Conservation (phyloP, 441 rosid genomes). For the Pelargonium myrrhifolium region DNA sequence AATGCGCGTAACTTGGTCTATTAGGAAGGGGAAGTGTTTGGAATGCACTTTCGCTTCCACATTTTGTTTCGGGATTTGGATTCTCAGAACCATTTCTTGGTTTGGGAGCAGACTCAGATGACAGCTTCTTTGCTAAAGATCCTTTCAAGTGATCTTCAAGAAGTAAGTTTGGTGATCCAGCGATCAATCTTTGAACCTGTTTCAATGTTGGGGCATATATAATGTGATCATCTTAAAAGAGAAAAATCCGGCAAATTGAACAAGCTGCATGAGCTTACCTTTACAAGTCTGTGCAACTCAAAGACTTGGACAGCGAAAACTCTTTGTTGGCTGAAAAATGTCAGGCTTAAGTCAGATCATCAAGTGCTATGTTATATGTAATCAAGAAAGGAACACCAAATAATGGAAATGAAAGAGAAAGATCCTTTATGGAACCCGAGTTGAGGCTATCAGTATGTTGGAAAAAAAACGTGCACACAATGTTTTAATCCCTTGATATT, state of each 20-base stretch:
- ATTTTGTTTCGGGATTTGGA: conserved; percentile 18
- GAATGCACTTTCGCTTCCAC: conserved; percentile 54
- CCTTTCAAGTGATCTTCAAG: conserved; percentile 42
- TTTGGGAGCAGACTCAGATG: conserved; percentile 22
- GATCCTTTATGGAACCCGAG: background rate
- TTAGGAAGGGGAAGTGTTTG: conserved; percentile 41
- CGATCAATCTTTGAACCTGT: conserved; percentile 63
- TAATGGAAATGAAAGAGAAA: background rate
- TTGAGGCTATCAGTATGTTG: no score
- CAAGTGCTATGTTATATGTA: background rate
- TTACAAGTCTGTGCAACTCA: conserved; percentile 67
- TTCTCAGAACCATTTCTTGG: background rate
- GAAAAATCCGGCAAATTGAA: conserved; percentile 1
- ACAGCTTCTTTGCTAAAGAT: conserved; percentile 34
- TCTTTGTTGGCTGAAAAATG: conserved; percentile 23
- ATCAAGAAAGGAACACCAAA: background rate
- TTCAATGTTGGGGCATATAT: conserved; percentile 8
- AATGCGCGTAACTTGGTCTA: conserved; percentile 30
- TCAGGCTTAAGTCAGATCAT: background rate
- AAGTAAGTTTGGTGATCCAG: conserved; percentile 28
- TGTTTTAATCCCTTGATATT: background rate
- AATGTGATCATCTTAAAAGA: background rate
- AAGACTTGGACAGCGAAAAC: conserved; percentile 50
- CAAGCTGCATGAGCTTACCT: conserved; percentile 43
- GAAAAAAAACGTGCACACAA: no score